A percentile compares a stretch with the other conserved stretches of the same genome.
Conservation (phyloP, 1,284 basidiomycete genomes). For the Fomes fomentarius region DNA sequence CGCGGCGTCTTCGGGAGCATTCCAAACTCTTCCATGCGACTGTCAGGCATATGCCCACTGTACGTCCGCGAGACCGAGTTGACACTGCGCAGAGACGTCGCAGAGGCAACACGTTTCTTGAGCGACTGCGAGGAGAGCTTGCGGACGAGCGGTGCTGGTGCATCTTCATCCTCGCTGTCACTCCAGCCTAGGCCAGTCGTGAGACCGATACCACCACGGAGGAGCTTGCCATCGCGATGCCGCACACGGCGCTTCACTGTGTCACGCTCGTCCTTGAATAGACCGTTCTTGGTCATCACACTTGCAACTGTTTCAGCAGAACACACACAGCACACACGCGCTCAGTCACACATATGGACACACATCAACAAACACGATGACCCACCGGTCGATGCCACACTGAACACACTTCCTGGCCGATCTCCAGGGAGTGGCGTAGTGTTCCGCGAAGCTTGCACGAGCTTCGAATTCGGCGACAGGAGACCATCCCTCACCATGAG, state of each 20-base stretch:
- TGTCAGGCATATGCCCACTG: constrained; percentile 24
- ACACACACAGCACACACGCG: no score
- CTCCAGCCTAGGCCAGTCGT: constrained; percentile 84
- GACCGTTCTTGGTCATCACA: constrained; percentile 50
- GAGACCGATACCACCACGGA: constrained; percentile 71
- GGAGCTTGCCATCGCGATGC: constrained; percentile 67
- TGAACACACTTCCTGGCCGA: constrained; percentile 43
- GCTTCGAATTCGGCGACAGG: constrained; percentile 71
- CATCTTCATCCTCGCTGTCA: constrained; percentile 83
- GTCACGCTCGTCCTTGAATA: constrained; percentile 65
- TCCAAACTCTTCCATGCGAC: constrained; percentile 23
- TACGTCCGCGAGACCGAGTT: constrained; percentile 39
- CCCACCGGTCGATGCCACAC: constrained; percentile 43
- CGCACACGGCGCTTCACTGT: constrained; percentile 61
- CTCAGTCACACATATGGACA: constrained; percentile 4
- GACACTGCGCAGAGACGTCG: constrained; percentile 10
- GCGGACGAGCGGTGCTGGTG: constrained; percentile 71
- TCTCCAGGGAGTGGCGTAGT: constrained; percentile 30
- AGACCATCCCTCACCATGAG: constrained; percentile 76
- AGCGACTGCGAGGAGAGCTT: constrained; percentile 60
- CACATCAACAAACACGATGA: constrained; percentile 11
- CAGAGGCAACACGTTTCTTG: constrained; percentile 20
- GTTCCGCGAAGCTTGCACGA: constrained; percentile 46
- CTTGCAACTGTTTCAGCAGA: constrained; percentile 39
- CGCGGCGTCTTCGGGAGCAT: constrained; percentile 16